phyloP scores from a whole-genome alignment of 2,329 filamentous ascomycete genomes.

The Aspergillus glaucus region DNA sequence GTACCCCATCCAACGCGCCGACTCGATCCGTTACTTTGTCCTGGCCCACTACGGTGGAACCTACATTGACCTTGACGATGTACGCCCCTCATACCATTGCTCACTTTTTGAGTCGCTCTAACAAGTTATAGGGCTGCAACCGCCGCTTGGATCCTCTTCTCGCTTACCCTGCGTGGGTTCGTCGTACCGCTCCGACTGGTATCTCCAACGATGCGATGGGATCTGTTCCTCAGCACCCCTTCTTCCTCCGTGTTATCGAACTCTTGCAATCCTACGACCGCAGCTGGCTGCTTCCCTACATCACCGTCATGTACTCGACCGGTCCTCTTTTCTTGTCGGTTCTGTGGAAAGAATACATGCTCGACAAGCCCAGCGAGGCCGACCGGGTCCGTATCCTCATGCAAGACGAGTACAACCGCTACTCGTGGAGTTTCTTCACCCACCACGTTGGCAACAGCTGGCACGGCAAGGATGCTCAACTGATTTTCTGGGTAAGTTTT shows the following conservation, averaged over 20 bases:
- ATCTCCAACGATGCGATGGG: conserved; percentile 80
- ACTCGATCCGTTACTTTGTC: conserved; percentile 74
- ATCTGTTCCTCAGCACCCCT: conserved; percentile 63
- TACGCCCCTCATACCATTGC: conserved; percentile 27
- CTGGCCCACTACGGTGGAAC: conserved; percentile 71
- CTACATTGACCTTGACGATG: conserved; percentile 73
- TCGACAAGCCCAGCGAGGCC: conserved; percentile 35
- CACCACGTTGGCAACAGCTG: conserved; percentile 60
- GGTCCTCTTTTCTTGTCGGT: conserved; percentile 71
- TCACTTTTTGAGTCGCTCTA: background rate
- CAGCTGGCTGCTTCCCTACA: conserved; percentile 64
- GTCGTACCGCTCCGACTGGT: conserved; percentile 66
- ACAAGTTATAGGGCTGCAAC: conserved; percentile 54
- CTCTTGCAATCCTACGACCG: conserved; percentile 61
- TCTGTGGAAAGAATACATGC: conserved; percentile 68
- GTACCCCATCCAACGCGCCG: conserved; percentile 70
- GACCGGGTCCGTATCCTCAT: conserved; percentile 62
- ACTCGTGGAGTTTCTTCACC: conserved; percentile 66
- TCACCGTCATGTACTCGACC: conserved; percentile 73
- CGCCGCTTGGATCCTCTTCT: conserved; percentile 62
- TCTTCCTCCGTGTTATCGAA: conserved; percentile 65
- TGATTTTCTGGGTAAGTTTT: conserved; percentile 56
- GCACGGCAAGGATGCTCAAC: conserved; percentile 57
- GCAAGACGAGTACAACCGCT: conserved; percentile 62
- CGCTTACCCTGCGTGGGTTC: conserved; percentile 63